Base-by-base conservation (phyloP, 2,329 filamentous ascomycete species). In the Stylonectria norvegica region DNA sequence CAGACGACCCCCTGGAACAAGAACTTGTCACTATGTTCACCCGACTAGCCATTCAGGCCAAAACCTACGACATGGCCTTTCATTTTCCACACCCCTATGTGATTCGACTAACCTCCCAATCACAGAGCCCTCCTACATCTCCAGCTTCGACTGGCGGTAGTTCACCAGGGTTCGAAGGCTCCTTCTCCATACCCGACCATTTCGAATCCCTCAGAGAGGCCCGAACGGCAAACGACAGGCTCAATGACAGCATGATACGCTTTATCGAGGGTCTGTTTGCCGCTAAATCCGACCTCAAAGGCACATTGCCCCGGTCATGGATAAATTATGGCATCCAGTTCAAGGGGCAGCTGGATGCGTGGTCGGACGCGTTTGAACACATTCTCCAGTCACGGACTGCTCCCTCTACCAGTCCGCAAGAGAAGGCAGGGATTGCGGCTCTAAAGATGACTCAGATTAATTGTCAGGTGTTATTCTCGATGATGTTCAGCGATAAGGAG, bases 51-150 rank as follows among this genome's bases (percentile, higher is more conserved):
- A 79, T 83, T 30, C 79, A 83, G 57, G 79, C 79, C 30, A 83
- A 83, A 55, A 81, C 78, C 1, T 83, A 83, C 55, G 79, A 83
- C 52, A 78, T 83, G 77, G 79, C 79, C 20, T 83, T 83, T 53
- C 79, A 83, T 56, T 82, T 83, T 43, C 79, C 79, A 1, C 69
- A 78, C 20, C 78, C 79, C 1, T 80, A 73, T 40, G 78, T 82
- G 5, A 76, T 83, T 44, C 70, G 70, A 5, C 71, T 45, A 45
- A 53, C 35, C 19, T 41, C 47, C 2, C 49, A 47, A 48, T 53
- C 42, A 54, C 65, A 32, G 18, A 39, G 32, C 15, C 40, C 46
- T 15, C 36, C 44, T 8, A 36, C 40, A 15, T 71, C 72, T 3
- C 67, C 73, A 1, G 59, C 63, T 3, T 70, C 73, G 8, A 43